Evolutionary conservation across 352 stramenopile genomes (phyloP), one percentile per base, ranked within the genome.

Genomic region (Pythium myriotylum): DNA sequence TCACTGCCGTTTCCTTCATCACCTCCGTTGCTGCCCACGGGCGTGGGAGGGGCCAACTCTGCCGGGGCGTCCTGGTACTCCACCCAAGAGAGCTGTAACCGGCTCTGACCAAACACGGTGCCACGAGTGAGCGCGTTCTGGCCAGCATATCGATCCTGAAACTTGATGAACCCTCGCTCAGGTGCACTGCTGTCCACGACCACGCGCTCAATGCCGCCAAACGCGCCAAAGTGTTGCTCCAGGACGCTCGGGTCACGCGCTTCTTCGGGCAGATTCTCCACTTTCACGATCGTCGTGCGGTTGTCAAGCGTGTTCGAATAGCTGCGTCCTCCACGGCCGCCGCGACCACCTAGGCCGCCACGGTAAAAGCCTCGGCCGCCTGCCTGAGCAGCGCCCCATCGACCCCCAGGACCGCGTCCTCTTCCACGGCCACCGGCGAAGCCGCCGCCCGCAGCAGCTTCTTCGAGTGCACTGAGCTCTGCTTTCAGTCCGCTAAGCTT

Each of bases 191-290:
- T 70, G 33, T 89, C 83, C 59, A 93, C 69, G 41, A 91, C 78
- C 19, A 95, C 86, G 16, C 73, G 70, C 59, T 93, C 84, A 12
- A 95, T 81, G 4, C 73, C 70, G n/a, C 86, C 86, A 74, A 92
- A 95, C 49, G 86, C 86, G 59, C 81, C 82, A 72, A 95, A 95
- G 49, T 95, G 86, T 73, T 95, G 84, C 57, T 89, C 84, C 54
- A 94, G 47, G 32, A 92, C 86, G 27, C 83, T 84, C 19, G 80
- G 65, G 51, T 94, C 84, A 7, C 83, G 73, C n/a, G 83, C 80
- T 32, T 89, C 86, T 33, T 92, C 83, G 0, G 84, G 84, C 20
- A 94, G 52, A 33, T 91, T 88, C 26, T 68, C 77, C 43, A 95
- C 75, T 50, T 89, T 85, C 10, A 95, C 80, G 48, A 92, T 91